Evolutionary conservation across 169 alveolate species (phyloP), one percentile per base, ranked within the genome.

Genomic region (Fabrea salina): DNA sequence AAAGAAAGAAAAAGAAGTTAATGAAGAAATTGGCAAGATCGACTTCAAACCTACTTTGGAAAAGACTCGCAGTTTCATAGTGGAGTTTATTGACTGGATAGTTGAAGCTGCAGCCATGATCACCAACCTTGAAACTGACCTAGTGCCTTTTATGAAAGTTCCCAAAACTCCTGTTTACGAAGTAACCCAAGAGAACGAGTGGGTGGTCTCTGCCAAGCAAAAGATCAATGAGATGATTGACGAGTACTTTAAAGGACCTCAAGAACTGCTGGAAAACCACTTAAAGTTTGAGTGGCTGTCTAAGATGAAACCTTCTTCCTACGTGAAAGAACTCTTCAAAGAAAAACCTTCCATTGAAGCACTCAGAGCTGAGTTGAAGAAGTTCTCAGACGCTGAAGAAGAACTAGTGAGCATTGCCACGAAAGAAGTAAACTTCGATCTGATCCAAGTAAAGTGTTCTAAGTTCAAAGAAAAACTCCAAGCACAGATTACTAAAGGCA

Each of bases 101-200:
- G 59, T 67, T n/a, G 61, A 67, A 67, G 61, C 56, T 11, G 44
- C 59, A 32, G 44, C 39, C 33, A 43, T n/a, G 22, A 67, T 67
- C 61, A 67, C n/a, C 30, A 67, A 16, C 59, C 78, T 67, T 19
- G 78, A 67, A 43, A n/a, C 44, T 41, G 78, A 67, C 37, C 32
- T 67, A 4, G 78, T 67, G 50, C 78, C 78, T 8, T 67, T 67
- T 30, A 67, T 67, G 78, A 67, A 67, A 16, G 33, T 67, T 16
- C 78, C 78, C 7, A 67, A 67, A 67, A 27, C 16, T 41, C 78
- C 78, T n/a, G 61, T 67, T 19, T 67, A n/a, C 41, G 61, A 43
- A 37, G 40, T 67, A 19, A 19, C 16, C 39, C 37, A 67, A 8
- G 59, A 44, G n/a, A 67, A 19, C 33, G 44, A n/a, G 13, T 67